Evolutionary conservation across 805 yeast species (phyloP).

Genomic region (Spencermartinsiella europaea): DNA sequence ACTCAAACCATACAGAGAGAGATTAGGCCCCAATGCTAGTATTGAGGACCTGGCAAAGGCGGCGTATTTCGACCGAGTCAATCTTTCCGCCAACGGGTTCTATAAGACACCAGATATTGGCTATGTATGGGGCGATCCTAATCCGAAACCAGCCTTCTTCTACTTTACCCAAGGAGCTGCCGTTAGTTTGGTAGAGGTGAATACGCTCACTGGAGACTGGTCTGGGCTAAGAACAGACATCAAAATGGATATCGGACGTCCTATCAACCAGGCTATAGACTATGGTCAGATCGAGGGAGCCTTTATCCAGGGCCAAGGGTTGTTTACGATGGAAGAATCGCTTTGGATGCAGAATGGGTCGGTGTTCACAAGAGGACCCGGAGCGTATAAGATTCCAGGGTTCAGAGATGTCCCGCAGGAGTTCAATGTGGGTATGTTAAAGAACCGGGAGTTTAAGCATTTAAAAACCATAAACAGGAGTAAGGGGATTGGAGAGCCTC

Average conservation of each 20-base stretch:
- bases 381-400: constrained; percentile 47
- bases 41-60: constrained; percentile 39
- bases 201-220: constrained; percentile 47
- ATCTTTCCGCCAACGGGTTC: constrained; percentile 45
- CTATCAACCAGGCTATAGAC: constrained; percentile 45
- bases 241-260: constrained; percentile 46
- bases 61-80: constrained; percentile 43
- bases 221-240: constrained; percentile 38
- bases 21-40: constrained; percentile 34
- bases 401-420: constrained; percentile 44
- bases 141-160: constrained; percentile 43
- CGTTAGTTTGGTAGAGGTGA: constrained; percentile 40
- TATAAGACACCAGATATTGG: constrained; percentile 49
- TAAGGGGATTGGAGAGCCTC: constrained; percentile 49
- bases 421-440: constrained; percentile 39
- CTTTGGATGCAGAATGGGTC: constrained; percentile 42
- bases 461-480: constrained; percentile 41
- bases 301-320: constrained; percentile 46
- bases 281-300: constrained; percentile 51
- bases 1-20: constrained; percentile 36
- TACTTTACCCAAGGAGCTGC: constrained; percentile 46
- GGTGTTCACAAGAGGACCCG: constrained; percentile 45
- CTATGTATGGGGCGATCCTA: constrained; percentile 36
- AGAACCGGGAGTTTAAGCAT: constrained; percentile 39
- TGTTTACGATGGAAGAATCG: constrained; percentile 45